These are phyloP conservation scores for Cladosporium sp. DNA, from an alignment of 2,329 filamentous ascomycete genomes.

Conservation along the genomic window DNA sequence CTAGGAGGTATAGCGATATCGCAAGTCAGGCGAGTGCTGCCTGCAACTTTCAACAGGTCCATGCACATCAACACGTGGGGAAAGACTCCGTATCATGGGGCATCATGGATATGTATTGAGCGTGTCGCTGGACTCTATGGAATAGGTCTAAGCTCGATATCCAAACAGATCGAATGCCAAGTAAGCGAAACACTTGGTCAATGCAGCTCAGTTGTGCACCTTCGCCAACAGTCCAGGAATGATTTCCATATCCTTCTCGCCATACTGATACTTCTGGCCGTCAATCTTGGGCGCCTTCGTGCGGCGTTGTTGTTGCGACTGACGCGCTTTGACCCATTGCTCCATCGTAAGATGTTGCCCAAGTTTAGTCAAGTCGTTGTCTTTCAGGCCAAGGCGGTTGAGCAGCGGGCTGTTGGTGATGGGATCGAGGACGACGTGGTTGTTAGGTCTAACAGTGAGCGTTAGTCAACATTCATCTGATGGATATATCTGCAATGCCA, in stretches of 20 bases:
- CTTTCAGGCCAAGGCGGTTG: constrained; percentile 35
- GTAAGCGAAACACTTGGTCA: neutral
- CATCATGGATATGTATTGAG: neutral
- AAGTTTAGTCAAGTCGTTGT: constrained; percentile 23
- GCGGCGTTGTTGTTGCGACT: constrained; percentile 39
- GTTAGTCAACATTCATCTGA: neutral
- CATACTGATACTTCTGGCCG: constrained; percentile 35
- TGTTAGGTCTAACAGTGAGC: constrained; percentile 33
- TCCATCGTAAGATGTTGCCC: constrained; percentile 47
- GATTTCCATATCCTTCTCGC: constrained; percentile 38
- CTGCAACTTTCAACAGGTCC: neutral
- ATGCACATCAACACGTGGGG: neutral
- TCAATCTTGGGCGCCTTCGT: constrained; percentile 42
- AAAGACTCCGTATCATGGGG: neutral
- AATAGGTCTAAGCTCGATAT: neutral
- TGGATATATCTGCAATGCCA: constrained; percentile 29
- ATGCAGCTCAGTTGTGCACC: constrained; percentile 28
- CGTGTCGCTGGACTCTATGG: neutral
- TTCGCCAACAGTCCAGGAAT: constrained; percentile 35
- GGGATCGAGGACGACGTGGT: constrained; percentile 40
- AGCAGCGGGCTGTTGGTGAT: constrained; percentile 42
- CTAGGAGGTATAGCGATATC: too few species aligned
- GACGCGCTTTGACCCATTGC: constrained; percentile 43
- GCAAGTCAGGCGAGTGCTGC: neutral
- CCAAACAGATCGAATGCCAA: neutral